Evolutionary conservation across 148 eudicot species (phyloP), one percentile per base, ranked within the genome.

Genomic region (Fagopyrum homotropicum): DNA sequence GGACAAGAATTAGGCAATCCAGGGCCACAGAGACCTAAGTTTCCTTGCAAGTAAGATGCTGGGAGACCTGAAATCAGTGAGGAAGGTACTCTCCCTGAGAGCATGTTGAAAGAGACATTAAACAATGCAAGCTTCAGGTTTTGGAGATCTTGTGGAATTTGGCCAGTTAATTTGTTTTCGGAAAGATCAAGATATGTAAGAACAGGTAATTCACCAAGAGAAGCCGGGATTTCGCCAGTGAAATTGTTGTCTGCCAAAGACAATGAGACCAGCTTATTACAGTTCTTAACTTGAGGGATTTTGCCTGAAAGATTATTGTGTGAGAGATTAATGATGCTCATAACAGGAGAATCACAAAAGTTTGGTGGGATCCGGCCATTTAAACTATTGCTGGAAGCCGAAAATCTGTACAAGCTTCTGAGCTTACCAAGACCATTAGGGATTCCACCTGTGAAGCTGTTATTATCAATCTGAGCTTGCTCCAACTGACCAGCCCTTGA

Each of bases 381-480:
- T 30, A 93, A 84, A 77, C 80, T 77, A 75, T 93, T 93, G 47
- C 83, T 83, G 19, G 98, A 90, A 47, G 96, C 98, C n/a, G 98
- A 90, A 56, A 93, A 90, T 79, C 96, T 88, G 76, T 93, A 93
- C 75, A 93, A 85, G 76, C 81, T 93, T 73, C 49, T 84, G 5
- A 93, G 82, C 77, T 64, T 72, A 15, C 98, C 98, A 86, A 93
- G 84, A 60, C 96, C 93, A 43, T 73, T 76, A 69, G 98, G 98
- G 61, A 93, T 82, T 75, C 49, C 76, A 74, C 92, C 86, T 77
- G 77, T 82, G 76, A 93, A 90, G 57, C 86, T 90, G 81, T 93
- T 93, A 81, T 90, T 90, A 86, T 93, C 98, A 76, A 93, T 90
- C 87, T 93, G 98, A 84, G 90, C 93, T 83, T 93, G 96, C 85